Conservation (phyloP, 2,329 filamentous ascomycete genomes). For the Dothidotthia symphoricarpi region DNA sequence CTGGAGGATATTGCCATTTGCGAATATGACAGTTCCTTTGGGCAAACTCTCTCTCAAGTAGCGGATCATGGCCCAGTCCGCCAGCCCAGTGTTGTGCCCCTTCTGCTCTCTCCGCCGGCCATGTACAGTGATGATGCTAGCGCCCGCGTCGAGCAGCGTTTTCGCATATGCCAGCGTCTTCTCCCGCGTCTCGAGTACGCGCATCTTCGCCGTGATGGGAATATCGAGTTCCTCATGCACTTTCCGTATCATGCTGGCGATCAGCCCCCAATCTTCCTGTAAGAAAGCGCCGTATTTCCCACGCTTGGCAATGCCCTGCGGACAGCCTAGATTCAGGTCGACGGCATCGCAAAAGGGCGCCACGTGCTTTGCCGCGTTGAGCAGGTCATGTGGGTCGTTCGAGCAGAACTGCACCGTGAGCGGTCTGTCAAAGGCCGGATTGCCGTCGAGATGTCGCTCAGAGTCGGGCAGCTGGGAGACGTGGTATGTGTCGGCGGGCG, state of each 20-base stretch:
- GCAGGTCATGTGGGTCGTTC: conserved; percentile 76
- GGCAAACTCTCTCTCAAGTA: conserved; percentile 82
- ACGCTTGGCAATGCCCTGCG: conserved; percentile 88
- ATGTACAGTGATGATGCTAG: conserved; percentile 91
- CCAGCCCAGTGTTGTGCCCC: conserved; percentile 88
- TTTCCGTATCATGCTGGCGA: conserved; percentile 79
- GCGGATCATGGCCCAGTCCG: conserved; percentile 84
- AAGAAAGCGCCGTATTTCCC: conserved; percentile 93
- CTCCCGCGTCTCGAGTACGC: conserved; percentile 82
- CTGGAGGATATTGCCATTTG: conserved; percentile 90
- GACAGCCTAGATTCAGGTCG: conserved; percentile 92
- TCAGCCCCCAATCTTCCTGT: conserved; percentile 85
- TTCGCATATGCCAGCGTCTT: conserved; percentile 84
- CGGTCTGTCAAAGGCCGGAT: conserved; percentile 78
- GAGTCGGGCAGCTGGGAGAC: conserved; percentile 28
- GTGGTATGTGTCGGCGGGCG: conserved; percentile 38
- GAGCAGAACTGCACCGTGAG: conserved; percentile 97
- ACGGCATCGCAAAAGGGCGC: conserved; percentile 91
- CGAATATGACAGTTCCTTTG: conserved; percentile 86
- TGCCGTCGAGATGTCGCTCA: conserved; percentile 68
- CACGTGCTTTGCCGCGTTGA: conserved; percentile 74
- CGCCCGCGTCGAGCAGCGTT: conserved; percentile 82
- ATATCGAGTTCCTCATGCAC: conserved; percentile 75
- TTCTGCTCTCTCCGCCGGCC: conserved; percentile 88
- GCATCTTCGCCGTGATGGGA: conserved; percentile 92